These are phyloP conservation scores for Shiraia sp. DNA, from an alignment of 2,329 filamentous ascomycete species.

Conservation along the genomic window DNA sequence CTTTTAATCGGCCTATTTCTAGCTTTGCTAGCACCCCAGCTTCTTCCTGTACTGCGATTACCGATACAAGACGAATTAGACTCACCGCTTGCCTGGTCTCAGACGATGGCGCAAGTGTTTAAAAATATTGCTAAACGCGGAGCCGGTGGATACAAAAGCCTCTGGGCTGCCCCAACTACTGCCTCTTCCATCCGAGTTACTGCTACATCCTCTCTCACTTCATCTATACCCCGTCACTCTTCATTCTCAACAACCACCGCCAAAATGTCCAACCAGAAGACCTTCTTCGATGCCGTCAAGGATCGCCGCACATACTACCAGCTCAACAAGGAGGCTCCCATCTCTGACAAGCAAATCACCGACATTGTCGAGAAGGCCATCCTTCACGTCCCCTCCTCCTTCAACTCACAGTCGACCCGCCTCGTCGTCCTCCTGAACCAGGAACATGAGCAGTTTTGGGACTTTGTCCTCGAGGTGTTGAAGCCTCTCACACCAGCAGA, in stretches of 20 bases:
- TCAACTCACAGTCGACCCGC: slow-evolving; percentile 87
- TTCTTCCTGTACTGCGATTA: slow-evolving; percentile 21
- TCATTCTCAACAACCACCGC: slow-evolving; percentile 23
- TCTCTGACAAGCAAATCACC: slow-evolving; percentile 62
- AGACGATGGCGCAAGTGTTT: slow-evolving; percentile 37
- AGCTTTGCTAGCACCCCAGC: slow-evolving; percentile 27
- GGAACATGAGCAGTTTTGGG: slow-evolving; percentile 89
- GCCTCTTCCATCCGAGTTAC: slow-evolving; percentile 3
- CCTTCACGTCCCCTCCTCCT: slow-evolving; percentile 73
- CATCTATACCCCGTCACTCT: slow-evolving; percentile 4
- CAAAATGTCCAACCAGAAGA: slow-evolving; percentile 44
- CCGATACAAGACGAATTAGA: slow-evolving; percentile 11
- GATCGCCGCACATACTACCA: slow-evolving; percentile 71
- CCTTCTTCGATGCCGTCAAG: slow-evolving; percentile 68
- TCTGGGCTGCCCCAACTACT: slow-evolving; percentile 6
- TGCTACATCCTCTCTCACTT: slow-evolving; percentile 6
- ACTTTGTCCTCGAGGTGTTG: slow-evolving; percentile 67
- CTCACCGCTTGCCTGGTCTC: slow-evolving; percentile 15
- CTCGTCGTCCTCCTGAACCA: slow-evolving; percentile 76
- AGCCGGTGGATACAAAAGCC: slow-evolving; percentile 22
- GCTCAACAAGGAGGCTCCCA: slow-evolving; percentile 65
- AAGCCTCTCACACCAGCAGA: slow-evolving; percentile 71
- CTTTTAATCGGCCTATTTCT: slow-evolving; percentile 32
- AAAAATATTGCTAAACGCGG: slow-evolving; percentile 38
- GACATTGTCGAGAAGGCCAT: slow-evolving; percentile 65